Evolutionary conservation across 2,329 filamentous ascomycete genomes (phyloP).

Genomic region (Beauveria pseudobassiana): DNA sequence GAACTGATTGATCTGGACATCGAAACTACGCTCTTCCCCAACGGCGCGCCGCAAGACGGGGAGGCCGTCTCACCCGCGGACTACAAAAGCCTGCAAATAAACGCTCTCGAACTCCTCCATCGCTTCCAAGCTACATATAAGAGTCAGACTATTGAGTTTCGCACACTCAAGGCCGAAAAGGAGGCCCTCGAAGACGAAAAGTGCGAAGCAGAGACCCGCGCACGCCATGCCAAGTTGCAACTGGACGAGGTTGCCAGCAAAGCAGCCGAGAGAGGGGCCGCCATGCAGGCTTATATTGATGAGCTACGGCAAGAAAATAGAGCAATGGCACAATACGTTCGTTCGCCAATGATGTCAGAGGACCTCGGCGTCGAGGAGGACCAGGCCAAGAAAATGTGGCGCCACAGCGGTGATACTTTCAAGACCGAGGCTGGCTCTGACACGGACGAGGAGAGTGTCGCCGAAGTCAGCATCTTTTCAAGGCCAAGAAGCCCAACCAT

Average conservation of each 20-base stretch:
- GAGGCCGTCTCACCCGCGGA: constrained; percentile 51
- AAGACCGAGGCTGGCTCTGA: constrained; percentile 37
- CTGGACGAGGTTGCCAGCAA: constrained; percentile 51
- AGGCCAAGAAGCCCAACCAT: constrained; percentile 50
- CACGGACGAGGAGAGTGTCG: constrained; percentile 45
- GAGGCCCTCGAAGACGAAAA: constrained; percentile 47
- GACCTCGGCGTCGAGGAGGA: constrained; percentile 49
- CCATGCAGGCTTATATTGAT: constrained; percentile 41
- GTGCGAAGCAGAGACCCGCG: constrained; percentile 46
- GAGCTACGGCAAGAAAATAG: constrained; percentile 46
- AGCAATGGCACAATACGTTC: constrained; percentile 32
- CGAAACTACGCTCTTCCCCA: constrained; percentile 45
- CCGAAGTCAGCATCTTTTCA: constrained; percentile 52
- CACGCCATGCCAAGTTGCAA: constrained; percentile 49
- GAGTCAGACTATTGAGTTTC: constrained; percentile 40
- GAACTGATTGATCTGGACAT: constrained; percentile 50
- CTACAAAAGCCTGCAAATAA: constrained; percentile 54
- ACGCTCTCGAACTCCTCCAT: constrained; percentile 46
- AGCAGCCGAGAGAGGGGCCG: constrained; percentile 45
- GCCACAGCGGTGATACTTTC: constrained; percentile 36
- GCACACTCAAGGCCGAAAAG: constrained; percentile 46
- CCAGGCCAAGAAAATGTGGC: constrained; percentile 32
- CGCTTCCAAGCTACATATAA: constrained; percentile 54
- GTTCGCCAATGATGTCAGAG: constrained; percentile 34
- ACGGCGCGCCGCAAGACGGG: constrained; percentile 31